These are phyloP conservation scores for Keithomyces neogunnii DNA, from an alignment of 2,329 filamentous ascomycete genomes.

Conservation along the genomic window DNA sequence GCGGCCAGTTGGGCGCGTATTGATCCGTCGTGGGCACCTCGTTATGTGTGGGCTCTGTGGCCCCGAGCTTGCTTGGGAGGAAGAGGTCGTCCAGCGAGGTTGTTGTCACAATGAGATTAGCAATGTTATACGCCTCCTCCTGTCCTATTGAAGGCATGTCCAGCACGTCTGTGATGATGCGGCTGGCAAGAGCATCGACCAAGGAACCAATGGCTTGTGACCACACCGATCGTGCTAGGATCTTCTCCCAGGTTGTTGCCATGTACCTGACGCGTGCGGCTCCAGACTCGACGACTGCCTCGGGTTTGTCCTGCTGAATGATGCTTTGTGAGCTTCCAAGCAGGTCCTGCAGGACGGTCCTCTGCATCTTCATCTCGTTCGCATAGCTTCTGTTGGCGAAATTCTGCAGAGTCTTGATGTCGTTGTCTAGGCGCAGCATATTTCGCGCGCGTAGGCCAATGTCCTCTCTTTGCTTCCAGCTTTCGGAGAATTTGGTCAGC, in stretches of 20 bases:
- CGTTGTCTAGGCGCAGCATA: conserved; percentile 51
- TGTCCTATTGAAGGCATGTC: conserved; percentile 53
- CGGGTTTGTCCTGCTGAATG: conserved; percentile 47
- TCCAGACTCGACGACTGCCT: conserved; percentile 44
- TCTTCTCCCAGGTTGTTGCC: conserved; percentile 47
- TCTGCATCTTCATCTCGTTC: conserved; percentile 52
- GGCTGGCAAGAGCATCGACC: conserved; percentile 48
- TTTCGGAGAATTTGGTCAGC: conserved; percentile 36
- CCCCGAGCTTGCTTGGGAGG: conserved; percentile 32
- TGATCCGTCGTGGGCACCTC: conserved; percentile 48
- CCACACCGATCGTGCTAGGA: conserved; percentile 54
- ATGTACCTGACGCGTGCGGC: conserved; percentile 43
- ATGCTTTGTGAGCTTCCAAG: conserved; percentile 53
- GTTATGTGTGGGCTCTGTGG: conserved; percentile 19
- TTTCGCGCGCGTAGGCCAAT: conserved; percentile 39
- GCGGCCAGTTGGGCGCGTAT: conserved; percentile 53
- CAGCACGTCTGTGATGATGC: conserved; percentile 52
- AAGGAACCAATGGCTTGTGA: conserved; percentile 54
- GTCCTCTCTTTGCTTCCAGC: conserved; percentile 47
- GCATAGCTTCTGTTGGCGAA: conserved; percentile 56
- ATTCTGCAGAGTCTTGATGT: conserved; percentile 48
- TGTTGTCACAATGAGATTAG: conserved; percentile 48
- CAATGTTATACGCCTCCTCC: conserved; percentile 55
- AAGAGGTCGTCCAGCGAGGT: conserved; percentile 54
- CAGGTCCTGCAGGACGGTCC: conserved; percentile 52